phyloP scores from a whole-genome alignment of 495 filamentous ascomycete species.

The Aspergillus wentii region DNA sequence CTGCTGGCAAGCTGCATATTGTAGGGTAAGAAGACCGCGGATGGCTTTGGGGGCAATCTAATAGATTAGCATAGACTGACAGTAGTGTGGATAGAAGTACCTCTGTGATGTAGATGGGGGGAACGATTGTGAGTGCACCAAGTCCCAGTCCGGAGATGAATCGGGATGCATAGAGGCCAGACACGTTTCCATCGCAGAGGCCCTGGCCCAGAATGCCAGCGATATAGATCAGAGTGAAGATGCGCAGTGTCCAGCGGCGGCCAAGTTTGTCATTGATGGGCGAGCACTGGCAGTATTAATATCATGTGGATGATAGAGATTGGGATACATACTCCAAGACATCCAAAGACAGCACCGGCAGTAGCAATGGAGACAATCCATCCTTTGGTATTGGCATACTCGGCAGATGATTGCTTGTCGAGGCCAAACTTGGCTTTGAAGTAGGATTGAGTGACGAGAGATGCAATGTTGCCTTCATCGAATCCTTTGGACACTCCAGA shows the following conservation, averaged over 20 bases:
- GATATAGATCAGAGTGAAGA: constrained; percentile 49
- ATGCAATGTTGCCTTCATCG: constrained; percentile 23
- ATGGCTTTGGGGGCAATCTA: constrained; percentile 62
- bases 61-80: constrained; percentile 1
- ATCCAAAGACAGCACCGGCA: constrained; percentile 42
- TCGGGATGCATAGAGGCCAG: constrained; percentile 42
- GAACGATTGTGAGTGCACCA: constrained; percentile 53
- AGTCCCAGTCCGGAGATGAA: constrained; percentile 60
- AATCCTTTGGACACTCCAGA: constrained; percentile 17
- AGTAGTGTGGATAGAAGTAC: constrained; percentile 7
- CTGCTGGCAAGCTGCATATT: constrained; percentile 59
- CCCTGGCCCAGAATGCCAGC: constrained; percentile 54
- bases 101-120: constrained; percentile 46
- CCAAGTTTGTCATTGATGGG: constrained; percentile 16
- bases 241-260: constrained; percentile 35
- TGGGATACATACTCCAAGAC: constrained; percentile 13
- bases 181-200: constrained; percentile 37
- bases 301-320: background rate
- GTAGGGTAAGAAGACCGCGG: constrained; percentile 57
- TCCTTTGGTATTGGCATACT: constrained; percentile 37
- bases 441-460: constrained; percentile 11
- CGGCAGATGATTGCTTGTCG: constrained; percentile 50
- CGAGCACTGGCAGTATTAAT: constrained; percentile 8
- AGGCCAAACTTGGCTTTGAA: constrained; percentile 32
- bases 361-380: constrained; percentile 62